Conservation (phyloP, 2,329 filamentous ascomycete genomes). For the Nectriaceae sp. region DNA sequence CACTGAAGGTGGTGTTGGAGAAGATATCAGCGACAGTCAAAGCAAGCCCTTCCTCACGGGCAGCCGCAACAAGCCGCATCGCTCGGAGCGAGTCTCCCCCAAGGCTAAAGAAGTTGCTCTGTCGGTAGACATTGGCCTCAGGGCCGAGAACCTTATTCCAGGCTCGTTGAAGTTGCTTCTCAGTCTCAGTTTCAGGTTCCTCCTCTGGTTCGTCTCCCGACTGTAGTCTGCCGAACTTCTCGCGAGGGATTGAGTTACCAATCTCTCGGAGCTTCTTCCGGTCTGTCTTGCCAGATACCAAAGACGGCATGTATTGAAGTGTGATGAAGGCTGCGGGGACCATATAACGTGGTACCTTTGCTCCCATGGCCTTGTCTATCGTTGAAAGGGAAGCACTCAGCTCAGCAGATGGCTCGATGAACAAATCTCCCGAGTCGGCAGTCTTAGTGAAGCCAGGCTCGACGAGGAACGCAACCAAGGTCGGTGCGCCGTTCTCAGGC, state of each 20-base stretch:
- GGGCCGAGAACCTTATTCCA: constrained; percentile 42
- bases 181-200: constrained; percentile 39
- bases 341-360: constrained; percentile 47
- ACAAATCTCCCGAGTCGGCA: constrained; percentile 7
- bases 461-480: constrained; percentile 47
- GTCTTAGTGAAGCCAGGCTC: constrained; percentile 21
- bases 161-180: constrained; percentile 38
- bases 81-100: constrained; percentile 55
- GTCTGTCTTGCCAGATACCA: constrained; percentile 53
- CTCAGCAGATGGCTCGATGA: constrained; percentile 35
- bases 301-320: constrained; percentile 45
- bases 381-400: constrained; percentile 31
- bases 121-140: constrained; percentile 35
- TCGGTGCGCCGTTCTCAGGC: constrained; percentile 45
- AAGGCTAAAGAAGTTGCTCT: constrained; percentile 49
- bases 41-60: constrained; percentile 38
- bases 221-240: constrained; percentile 38
- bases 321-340: constrained; percentile 50
- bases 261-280: constrained; percentile 50
- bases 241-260: constrained; percentile 42
- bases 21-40: constrained; percentile 50
- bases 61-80: constrained; percentile 50
- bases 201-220: constrained; percentile 22
- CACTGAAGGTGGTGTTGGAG: constrained; percentile 43
- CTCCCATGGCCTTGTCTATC: constrained; percentile 35